Conservation (phyloP, 2,329 filamentous ascomycete genomes). For the Lecanicillium sp. region DNA sequence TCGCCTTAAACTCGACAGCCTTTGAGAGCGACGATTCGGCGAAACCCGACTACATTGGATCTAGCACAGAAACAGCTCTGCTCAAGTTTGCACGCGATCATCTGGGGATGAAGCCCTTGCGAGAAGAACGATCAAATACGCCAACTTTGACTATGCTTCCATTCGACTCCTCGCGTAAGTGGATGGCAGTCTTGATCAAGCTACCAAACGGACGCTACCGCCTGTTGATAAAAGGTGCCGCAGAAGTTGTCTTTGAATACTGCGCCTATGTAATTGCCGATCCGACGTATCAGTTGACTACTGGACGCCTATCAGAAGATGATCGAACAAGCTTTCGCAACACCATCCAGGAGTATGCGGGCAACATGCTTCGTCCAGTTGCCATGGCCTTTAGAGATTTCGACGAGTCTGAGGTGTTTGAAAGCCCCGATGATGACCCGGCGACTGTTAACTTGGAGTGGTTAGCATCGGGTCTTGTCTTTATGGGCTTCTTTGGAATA, state of each 20-base stretch:
- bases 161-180: slow-evolving; percentile 46
- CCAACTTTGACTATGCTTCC: slow-evolving; percentile 40
- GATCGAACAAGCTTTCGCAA: slow-evolving; percentile 22
- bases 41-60: slow-evolving; percentile 37
- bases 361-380: slow-evolving; percentile 58
- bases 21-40: slow-evolving; percentile 37
- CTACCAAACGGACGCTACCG: slow-evolving; percentile 37
- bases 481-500: slow-evolving; percentile 49
- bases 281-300: slow-evolving; percentile 25
- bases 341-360: slow-evolving; percentile 46
- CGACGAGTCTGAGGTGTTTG: slow-evolving; percentile 23
- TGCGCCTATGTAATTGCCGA: slow-evolving; percentile 36
- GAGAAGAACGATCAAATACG: slow-evolving; percentile 37
- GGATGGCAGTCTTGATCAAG: slow-evolving; percentile 46
- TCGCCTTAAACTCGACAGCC: slow-evolving; percentile 42
- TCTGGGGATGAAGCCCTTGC: slow-evolving; percentile 35
- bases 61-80: slow-evolving; percentile 47
- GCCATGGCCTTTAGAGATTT: slow-evolving; percentile 59
- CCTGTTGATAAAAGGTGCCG: slow-evolving; percentile 48
- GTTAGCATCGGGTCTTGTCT: slow-evolving; percentile 25
- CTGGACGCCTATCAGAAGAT: slow-evolving; percentile 20
- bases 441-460: slow-evolving; percentile 27
- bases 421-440: slow-evolving; percentile 21
- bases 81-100: slow-evolving; percentile 41
- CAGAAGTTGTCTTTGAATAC: slow-evolving; percentile 43